Conservation (phyloP, 108 stramenopile genomes). For the Cyclotella sp. region DNA sequence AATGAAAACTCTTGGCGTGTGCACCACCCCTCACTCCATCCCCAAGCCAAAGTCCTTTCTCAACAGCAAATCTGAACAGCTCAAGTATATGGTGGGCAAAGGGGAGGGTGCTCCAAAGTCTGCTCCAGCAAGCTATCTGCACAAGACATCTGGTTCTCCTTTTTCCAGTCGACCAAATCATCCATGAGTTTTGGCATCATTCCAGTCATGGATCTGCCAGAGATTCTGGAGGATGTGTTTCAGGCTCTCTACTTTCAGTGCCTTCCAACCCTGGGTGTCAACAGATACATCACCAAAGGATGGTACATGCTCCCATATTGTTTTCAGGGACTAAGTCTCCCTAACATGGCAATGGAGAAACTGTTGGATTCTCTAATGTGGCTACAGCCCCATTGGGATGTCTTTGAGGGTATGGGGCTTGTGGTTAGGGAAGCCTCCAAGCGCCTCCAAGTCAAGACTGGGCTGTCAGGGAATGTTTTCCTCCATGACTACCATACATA, state of each 20-base stretch:
- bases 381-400: neutral
- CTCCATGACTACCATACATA: neutral
- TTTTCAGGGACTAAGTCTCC: neutral
- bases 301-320: neutral
- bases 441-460: neutral
- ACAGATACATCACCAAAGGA: neutral
- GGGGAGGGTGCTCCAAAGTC: neutral
- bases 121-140: too few species aligned
- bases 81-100: neutral
- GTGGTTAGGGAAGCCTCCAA: neutral
- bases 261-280: neutral
- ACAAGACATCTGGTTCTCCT: too few species aligned
- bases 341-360: neutral
- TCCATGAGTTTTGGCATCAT: neutral
- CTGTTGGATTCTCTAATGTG: neutral
- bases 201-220: neutral
- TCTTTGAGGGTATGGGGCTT: neutral
- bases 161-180: too few species aligned
- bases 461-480: neutral
- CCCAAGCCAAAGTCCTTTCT: neutral
- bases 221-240: neutral
- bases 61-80: neutral
- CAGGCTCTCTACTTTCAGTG: neutral
- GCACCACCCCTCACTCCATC: neutral
- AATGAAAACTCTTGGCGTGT: neutral